These are phyloP conservation scores for Neurospora sp. DNA, from an alignment of 2,329 filamentous ascomycete genomes.

Conservation along the genomic window DNA sequence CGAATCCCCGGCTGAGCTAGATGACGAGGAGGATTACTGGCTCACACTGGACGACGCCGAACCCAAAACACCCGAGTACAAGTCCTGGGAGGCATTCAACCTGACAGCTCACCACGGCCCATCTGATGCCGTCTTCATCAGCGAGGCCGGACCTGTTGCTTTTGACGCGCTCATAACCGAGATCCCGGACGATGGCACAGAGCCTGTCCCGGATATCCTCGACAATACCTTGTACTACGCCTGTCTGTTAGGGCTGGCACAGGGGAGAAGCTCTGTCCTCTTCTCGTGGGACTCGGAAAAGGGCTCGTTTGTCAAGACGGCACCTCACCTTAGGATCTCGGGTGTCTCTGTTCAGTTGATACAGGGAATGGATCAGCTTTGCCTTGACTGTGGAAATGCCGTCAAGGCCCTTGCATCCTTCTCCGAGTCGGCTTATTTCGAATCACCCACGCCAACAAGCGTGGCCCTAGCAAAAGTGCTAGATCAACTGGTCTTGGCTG, in stretches of 20 bases:
- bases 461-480: conserved; percentile 44
- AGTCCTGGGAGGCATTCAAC: conserved; percentile 62
- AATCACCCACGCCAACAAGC: conserved; percentile 33
- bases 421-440: conserved; percentile 35
- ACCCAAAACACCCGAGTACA: conserved; percentile 33
- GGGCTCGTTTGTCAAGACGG: conserved; percentile 40
- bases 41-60: conserved; percentile 26
- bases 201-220: conserved; percentile 30
- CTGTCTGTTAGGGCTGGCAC: conserved; percentile 55
- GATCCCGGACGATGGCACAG: conserved; percentile 21
- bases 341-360: conserved; percentile 45
- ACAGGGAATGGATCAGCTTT: conserved; percentile 35
- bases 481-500: conserved; percentile 36
- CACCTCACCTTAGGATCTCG: conserved; percentile 40
- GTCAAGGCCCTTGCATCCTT: conserved; percentile 37
- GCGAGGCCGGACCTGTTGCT: conserved; percentile 54
- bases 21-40: conserved; percentile 37
- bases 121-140: conserved; percentile 43
- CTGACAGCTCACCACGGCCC: conserved; percentile 27
- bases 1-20: background rate
- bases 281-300: conserved; percentile 51
- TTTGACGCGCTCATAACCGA: conserved; percentile 54
- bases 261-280: conserved; percentile 63
- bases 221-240: conserved; percentile 39
- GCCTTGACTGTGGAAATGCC: conserved; percentile 37